Evolutionary conservation across 805 yeast genomes (phyloP).

Genomic region (Nakazawaea wyomingensis): DNA sequence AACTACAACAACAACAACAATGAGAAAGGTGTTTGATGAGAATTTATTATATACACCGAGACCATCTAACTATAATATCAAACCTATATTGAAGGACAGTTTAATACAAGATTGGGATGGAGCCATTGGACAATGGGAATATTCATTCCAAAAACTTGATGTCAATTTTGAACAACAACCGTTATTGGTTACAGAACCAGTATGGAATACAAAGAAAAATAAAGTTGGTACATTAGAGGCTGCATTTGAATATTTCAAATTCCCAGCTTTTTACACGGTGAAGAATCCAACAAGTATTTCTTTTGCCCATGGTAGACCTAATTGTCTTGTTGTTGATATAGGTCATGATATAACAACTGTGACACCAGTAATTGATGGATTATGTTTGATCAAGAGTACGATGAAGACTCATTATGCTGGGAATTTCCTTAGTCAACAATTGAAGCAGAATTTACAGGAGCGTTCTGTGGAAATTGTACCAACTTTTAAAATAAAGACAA

Average conservation of each 20-base stretch:
- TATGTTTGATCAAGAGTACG: slow-evolving; percentile 64
- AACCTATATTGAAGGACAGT: slow-evolving; percentile 56
- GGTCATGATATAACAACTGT: slow-evolving; percentile 77
- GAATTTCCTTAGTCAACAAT: slow-evolving; percentile 50
- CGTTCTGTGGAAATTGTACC: slow-evolving; percentile 35
- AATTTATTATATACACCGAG: slow-evolving; percentile 38
- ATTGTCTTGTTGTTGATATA: slow-evolving; percentile 78
- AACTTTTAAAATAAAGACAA: slow-evolving; percentile 43
- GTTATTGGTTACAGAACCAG: slow-evolving; percentile 76
- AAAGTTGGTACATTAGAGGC: slow-evolving; percentile 68
- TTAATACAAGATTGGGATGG: slow-evolving; percentile 82
- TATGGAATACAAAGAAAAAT: slow-evolving; percentile 70
- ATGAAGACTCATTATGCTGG: slow-evolving; percentile 76
- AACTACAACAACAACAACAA: not conserved
- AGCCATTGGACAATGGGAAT: slow-evolving; percentile 67
- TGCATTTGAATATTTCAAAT: slow-evolving; percentile 60
- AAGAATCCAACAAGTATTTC: slow-evolving; percentile 84
- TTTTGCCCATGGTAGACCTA: slow-evolving; percentile 84
- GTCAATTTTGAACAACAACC: slow-evolving; percentile 67
- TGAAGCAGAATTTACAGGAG: slow-evolving; percentile 34
- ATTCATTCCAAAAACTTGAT: slow-evolving; percentile 48
- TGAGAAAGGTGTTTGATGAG: slow-evolving; percentile 24
- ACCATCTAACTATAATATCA: slow-evolving; percentile 41
- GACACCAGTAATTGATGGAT: slow-evolving; percentile 80
- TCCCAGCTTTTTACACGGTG: slow-evolving; percentile 78